Percentiles rank a stretch among this genome's conserved stretches.
Evolutionary conservation across 441 rosid genomes (phyloP).

Genomic region (Flueggea neowawraea): DNA sequence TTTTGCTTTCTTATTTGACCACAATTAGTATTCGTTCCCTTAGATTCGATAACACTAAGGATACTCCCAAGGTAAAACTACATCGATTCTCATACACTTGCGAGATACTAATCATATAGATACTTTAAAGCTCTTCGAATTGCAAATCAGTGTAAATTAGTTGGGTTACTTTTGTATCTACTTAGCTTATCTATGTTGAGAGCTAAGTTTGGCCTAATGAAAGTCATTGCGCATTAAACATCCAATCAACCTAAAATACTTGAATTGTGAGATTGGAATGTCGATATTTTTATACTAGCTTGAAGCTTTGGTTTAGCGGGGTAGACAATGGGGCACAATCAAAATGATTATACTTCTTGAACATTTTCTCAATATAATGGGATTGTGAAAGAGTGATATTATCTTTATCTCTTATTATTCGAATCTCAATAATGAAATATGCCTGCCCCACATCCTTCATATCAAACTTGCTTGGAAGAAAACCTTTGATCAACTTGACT

Average conservation of each 20-base stretch:
- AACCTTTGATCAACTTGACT: neutral
- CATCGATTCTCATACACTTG: no score
- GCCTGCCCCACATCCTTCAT: neutral
- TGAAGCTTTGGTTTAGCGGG: neutral
- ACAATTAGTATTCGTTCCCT: no score
- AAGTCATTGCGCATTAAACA: neutral
- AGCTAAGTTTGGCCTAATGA: neutral
- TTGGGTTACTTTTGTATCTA: neutral
- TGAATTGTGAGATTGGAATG: neutral
- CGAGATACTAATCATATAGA: no score
- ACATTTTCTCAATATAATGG: neutral
- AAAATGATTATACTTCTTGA: neutral
- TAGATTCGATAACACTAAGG: no score
- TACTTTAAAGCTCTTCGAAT: no score
- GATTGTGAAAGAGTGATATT: neutral
- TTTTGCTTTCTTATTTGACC: no score
- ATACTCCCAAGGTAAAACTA: no score
- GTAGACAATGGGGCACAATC: no score
- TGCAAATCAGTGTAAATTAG: no score
- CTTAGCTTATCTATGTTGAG: neutral
- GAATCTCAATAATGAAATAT: neutral
- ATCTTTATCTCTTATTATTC: neutral
- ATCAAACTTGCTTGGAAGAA: neutral
- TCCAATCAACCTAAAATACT: neutral
- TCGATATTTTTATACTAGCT: neutral